phyloP scores from a whole-genome alignment of 345 rosid species.

The Anacardium occidentale region DNA sequence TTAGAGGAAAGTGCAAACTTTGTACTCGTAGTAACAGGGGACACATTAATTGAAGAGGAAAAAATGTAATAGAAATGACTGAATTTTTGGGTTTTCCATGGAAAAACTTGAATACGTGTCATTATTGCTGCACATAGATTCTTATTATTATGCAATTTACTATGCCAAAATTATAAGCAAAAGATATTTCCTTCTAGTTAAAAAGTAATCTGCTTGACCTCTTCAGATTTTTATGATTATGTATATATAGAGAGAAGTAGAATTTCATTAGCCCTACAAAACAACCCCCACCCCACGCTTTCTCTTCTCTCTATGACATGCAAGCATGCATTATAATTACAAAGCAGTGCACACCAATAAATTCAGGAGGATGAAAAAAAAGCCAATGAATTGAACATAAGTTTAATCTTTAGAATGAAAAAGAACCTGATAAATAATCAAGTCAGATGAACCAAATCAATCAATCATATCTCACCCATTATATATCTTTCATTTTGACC shows the following conservation, averaged over 20 bases:
- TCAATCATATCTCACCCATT: too few relatives aligned
- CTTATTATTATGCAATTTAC: not conserved
- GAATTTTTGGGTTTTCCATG: too few relatives aligned
- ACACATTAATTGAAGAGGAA: not conserved
- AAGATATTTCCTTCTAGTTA: not conserved
- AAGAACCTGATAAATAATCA: too few relatives aligned
- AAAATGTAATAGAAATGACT: too few relatives aligned
- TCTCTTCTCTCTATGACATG: not conserved
- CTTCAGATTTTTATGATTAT: not conserved
- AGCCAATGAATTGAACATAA: not conserved
- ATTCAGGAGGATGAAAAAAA: not conserved
- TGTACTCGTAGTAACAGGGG: not conserved
- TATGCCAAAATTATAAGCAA: not conserved
- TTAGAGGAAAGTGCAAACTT: slow-evolving; percentile 9
- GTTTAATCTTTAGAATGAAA: not conserved
- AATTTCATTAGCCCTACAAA: too few relatives aligned
- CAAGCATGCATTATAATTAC: not conserved
- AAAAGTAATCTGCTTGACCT: not conserved
- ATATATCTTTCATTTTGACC: not conserved
- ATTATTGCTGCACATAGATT: not conserved
- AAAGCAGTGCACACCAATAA: not conserved
- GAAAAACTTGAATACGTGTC: too few relatives aligned
- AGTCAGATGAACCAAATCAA: not conserved
- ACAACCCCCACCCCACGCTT: too few relatives aligned
- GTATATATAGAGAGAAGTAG: not conserved